Conservation (phyloP, 352 stramenopile species). For the Pythium plurisporium region DNA sequence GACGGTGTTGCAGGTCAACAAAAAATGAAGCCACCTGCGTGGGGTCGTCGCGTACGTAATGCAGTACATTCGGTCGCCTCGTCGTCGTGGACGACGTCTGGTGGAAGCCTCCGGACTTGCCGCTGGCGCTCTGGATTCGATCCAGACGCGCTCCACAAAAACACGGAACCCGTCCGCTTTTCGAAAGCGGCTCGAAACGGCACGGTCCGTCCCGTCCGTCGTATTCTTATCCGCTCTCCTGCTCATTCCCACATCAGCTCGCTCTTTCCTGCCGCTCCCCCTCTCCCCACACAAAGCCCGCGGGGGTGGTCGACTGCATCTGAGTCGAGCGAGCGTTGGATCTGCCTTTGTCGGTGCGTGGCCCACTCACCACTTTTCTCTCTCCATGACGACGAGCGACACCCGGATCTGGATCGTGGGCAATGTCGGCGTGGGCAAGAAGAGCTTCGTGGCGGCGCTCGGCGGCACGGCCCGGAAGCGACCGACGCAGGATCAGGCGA, state of each 20-base stretch:
- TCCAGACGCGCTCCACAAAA: no score
- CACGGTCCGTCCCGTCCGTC: no score
- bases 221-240: no score
- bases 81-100: no score
- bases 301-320: no score
- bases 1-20: neutral
- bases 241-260: no score
- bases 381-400: conserved; percentile 15
- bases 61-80: neutral
- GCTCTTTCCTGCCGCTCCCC: neutral
- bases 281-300: neutral
- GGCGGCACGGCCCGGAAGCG: conserved; percentile 20
- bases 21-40: conserved; percentile 4
- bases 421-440: conserved; percentile 38
- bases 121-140: neutral
- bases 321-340: no score
- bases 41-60: neutral
- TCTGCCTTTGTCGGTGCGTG: no score
- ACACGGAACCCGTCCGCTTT: no score
- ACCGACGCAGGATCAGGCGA: neutral
- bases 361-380: no score
- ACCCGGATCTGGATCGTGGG: conserved; percentile 34
- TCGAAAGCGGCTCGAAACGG: no score
- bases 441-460: conserved; percentile 44
- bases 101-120: neutral